phyloP scores from a whole-genome alignment of 805 yeast genomes.

The Priceomyces melissophilus region DNA sequence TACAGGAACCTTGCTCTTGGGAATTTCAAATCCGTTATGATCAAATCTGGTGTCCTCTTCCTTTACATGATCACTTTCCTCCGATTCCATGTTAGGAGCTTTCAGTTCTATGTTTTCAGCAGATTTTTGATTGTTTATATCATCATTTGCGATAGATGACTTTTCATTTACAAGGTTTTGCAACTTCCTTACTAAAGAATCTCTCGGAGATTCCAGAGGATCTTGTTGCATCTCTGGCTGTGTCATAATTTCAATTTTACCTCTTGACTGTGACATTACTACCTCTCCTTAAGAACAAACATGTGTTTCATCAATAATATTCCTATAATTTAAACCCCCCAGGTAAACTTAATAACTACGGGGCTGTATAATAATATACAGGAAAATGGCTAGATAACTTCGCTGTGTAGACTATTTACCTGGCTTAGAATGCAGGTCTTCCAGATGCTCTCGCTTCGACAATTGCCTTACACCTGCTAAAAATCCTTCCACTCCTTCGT shows the following conservation, averaged over 20 bases:
- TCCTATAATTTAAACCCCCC: too few species aligned
- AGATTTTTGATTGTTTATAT: conserved; percentile 1
- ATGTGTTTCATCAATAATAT: too few species aligned
- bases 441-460: conserved; percentile 15
- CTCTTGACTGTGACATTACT: conserved; percentile 6
- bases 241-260: conserved; percentile 20
- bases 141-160: not conserved
- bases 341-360: too few species aligned
- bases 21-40: conserved; percentile 34
- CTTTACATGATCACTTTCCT: conserved; percentile 1
- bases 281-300: too few species aligned
- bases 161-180: conserved; percentile 16
- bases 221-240: conserved; percentile 15
- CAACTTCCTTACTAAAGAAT: conserved; percentile 22
- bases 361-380: too few species aligned
- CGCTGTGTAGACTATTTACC: too few species aligned
- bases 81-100: not conserved
- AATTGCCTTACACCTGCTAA: conserved; percentile 39
- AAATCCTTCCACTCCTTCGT: conserved; percentile 55
- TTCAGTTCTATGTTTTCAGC: conserved; percentile 2
- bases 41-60: conserved; percentile 16
- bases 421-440: not conserved
- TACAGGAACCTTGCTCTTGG: conserved; percentile 36
- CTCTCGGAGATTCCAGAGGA: conserved; percentile 10
- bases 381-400: too few species aligned